Base-by-base conservation (phyloP, 495 filamentous ascomycete species). In the Acidomyces sp. region DNA sequence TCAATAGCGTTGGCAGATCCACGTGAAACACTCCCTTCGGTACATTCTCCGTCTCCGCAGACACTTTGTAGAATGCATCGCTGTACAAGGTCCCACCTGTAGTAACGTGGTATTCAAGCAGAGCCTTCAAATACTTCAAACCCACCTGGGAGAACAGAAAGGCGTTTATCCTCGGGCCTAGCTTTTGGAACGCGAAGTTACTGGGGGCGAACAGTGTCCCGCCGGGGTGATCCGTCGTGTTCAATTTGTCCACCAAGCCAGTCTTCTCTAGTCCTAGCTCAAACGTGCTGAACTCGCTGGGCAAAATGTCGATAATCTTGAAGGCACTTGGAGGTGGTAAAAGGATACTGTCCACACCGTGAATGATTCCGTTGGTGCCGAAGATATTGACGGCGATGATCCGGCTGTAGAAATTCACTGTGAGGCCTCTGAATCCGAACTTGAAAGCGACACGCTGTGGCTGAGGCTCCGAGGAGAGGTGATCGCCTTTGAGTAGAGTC, bases 101-200 rank as follows among this genome's bases (percentile, higher is more conserved):
- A 1, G 85, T 78, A 46, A 87, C 58, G 53, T 92, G 83, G 57
- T 92, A 93, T 58, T 77, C 60, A 16, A 93, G 61, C 37, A 93
- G 55, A 1, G 79, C 78, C 42, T 67, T 70, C n/a, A 93, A 65
- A 52, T 78, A 87, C 47, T 74, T 69, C 41, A 62, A 60, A 1
- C 85, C 85, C 27, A 61, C 64, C n/a, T 66, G 58, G 48, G 72
- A 75, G 62, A 92, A 92, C 18, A 92, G 59, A 64, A 88, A 92
- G 10, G 71, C 80, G 49, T 84, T 88, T 34, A 75, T 69, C 39
- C 55, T 61, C 1, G 68, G 69, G 3, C 82, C 83, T 12, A 93
- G 71, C 45, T 74, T 70, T 50, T 66, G 52, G 63, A 84, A 93
- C 34, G 82, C 84, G 6, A 58, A 60, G 65, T 93, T 92, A 9